Base-by-base conservation (phyloP, 257 asterid genomes). In the Avicennia marina region DNA sequence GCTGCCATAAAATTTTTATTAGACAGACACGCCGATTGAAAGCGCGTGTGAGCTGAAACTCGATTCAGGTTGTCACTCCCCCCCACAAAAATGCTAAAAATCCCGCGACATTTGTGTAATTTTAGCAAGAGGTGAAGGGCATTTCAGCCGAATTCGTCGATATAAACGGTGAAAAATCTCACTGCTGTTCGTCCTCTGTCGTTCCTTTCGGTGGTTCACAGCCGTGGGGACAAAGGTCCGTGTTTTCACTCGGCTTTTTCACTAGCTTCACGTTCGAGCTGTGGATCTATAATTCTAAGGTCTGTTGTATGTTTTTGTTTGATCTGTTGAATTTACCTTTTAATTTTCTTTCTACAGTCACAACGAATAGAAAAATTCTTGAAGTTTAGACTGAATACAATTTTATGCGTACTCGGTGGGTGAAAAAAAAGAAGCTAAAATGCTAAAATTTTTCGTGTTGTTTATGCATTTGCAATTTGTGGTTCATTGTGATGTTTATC, bases 201-300 rank as follows among this genome's bases (percentile, higher is more conserved):
- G 85, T 84, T 62, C 75, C 75, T 71, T 70, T 71, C 74, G 69
- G 63, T 18, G 19, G 20, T 61, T 72, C 70, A 54, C 53, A 32
- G 77, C 76, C 65, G 56, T 75, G 58, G 75, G 62, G 73, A 72
- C 62, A 68, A 67, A 71, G 95, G 89, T 80, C 22, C 32, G 55
- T 61, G 27, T 47, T 68, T 51, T 64, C 54, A 56, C 84, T 58
- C 77, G 65, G 33, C 7, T 29, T 7, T 29, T 7, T 29, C 33
- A 29, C 75, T 72, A 12, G 48, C 40, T 45, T 58, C 40, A 2
- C 51, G 43, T 33, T 17, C 51, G 27, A 55, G 71, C 48, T 64
- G 66, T 55, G 75, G 82, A 78, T 75, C 81, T 70, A 66, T 46
- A 52, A 71, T 75, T 78, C 71, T 65, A n/a, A n/a, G 41, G 6